These are phyloP conservation scores for Scedosporium aurantiacum DNA, from an alignment of 2,329 filamentous ascomycete species.

Conservation along the genomic window DNA sequence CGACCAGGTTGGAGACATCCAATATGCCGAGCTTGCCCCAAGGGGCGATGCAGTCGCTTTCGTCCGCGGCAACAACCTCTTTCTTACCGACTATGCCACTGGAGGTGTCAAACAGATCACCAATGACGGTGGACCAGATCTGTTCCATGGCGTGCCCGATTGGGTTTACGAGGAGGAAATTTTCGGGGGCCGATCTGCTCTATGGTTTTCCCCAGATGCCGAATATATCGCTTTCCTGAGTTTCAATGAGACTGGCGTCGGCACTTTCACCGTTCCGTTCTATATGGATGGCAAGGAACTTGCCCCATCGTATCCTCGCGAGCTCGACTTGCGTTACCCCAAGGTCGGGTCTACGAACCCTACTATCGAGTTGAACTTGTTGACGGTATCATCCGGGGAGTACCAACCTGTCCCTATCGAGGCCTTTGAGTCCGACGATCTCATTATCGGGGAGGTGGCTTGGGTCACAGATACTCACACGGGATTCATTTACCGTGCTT, in stretches of 20 bases:
- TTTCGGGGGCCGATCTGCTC: constrained; percentile 62
- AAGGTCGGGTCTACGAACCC: constrained; percentile 60
- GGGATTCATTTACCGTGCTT: constrained; percentile 53
- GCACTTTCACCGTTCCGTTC: constrained; percentile 54
- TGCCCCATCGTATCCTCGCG: constrained; percentile 49
- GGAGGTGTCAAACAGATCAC: constrained; percentile 46
- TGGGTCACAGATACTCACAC: constrained; percentile 54
- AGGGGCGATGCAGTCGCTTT: constrained; percentile 50
- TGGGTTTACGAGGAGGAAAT: constrained; percentile 70
- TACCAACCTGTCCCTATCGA: constrained; percentile 37
- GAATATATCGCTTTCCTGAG: constrained; percentile 79
- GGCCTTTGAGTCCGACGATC: constrained; percentile 47
- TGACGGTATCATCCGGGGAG: constrained; percentile 38
- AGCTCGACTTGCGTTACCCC: constrained; percentile 55
- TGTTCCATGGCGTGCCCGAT: constrained; percentile 54
- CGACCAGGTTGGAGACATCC: constrained; percentile 52
- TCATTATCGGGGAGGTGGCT: constrained; percentile 55
- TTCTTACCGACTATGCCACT: constrained; percentile 30
- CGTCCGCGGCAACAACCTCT: constrained; percentile 56
- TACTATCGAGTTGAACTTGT: constrained; percentile 47
- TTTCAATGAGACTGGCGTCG: constrained; percentile 68
- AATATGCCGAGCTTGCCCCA: constrained; percentile 54
- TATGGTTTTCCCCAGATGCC: constrained; percentile 88
- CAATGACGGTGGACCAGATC: constrained; percentile 45
- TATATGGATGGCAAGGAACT: constrained; percentile 49